These are phyloP conservation scores for Gossypium thurberi DNA, from an alignment of 345 rosid species.

Conservation along the genomic window DNA sequence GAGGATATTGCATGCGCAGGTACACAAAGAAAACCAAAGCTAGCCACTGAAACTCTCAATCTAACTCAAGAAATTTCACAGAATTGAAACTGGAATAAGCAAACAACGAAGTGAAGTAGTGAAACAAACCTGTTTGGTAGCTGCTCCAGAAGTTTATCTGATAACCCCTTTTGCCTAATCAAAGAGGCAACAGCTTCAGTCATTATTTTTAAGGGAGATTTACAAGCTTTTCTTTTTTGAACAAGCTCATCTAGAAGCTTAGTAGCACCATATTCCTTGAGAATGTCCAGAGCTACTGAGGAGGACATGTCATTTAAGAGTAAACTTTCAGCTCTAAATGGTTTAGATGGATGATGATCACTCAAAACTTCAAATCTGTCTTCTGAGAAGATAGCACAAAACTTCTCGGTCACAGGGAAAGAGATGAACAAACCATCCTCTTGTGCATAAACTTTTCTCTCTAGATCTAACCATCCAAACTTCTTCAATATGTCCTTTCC, in stretches of 20 bases:
- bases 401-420: slow-evolving; percentile 72
- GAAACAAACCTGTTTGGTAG: slow-evolving; percentile 59
- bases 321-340: slow-evolving; percentile 21
- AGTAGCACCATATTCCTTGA: slow-evolving; percentile 56
- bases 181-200: slow-evolving; percentile 47
- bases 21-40: not conserved
- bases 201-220: slow-evolving; percentile 57
- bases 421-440: slow-evolving; percentile 50
- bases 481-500: slow-evolving; percentile 81
- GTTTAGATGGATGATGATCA: slow-evolving; percentile 18
- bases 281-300: slow-evolving; percentile 47
- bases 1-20: not conserved
- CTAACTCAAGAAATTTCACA: not conserved
- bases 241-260: slow-evolving; percentile 39
- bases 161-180: slow-evolving; percentile 43
- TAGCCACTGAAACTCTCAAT: not conserved
- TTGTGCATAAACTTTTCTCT: slow-evolving; percentile 52
- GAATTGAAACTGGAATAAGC: slow-evolving; percentile 2
- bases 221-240: slow-evolving; percentile 47
- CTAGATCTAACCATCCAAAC: slow-evolving; percentile 81
- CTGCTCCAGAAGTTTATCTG: slow-evolving; percentile 50
- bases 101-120: slow-evolving; percentile 9
- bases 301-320: slow-evolving; percentile 39
- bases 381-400: slow-evolving; percentile 37
- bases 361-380: slow-evolving; percentile 26